Base-by-base conservation (phyloP, 1,284 basidiomycete species). In the Pascua guehoae region DNA sequence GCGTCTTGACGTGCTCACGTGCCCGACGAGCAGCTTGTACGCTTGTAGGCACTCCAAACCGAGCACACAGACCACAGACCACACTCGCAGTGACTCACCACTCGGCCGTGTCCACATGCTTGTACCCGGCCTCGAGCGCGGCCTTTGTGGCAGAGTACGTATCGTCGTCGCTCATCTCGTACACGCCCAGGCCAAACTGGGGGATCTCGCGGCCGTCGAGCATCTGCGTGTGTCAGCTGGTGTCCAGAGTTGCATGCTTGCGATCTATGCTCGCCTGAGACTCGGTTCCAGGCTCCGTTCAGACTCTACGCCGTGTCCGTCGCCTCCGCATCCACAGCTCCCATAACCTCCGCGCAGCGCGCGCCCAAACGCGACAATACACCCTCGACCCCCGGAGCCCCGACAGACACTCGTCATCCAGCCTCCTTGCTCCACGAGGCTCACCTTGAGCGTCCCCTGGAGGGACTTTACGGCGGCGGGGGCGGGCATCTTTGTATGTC, bases 71-170 rank as follows among this genome's bases (percentile, higher is more conserved):
- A 32, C 24, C 24, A 32, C 24, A 32, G 4, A 32, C 4, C 3
- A 32, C 24, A 32, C 24, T 32, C 24, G 24, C 4, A 32, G 24
- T 32, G 24, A 32, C 24, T 32, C 24, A 32, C 24, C 24, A 32
- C 24, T 32, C 24, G 24, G 24, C 64, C 69, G 83, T 78, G 63
- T 84, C 85, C 51, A 87, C 82, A 68, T 85, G 85, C 57, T 83
- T 82, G 75, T 87, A 86, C 14, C 85, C 85, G 41, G 83, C 81
- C 81, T 87, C 83, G 15, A 88, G 77, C 11, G 86, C 86, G 79
- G 81, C 83, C 47, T 75, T 82, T 39, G 86, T 83, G 48, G 81
- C 79, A 42, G 81, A 66, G 65, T 85, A 84, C 5, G 84, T 83
- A 63, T 83, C 81, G 36, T 78, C 63, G 44, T 83, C 83, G 45